These are phyloP conservation scores for Zoysia japonica DNA, from an alignment of 176 grass and related monocot genomes.

Conservation along the genomic window DNA sequence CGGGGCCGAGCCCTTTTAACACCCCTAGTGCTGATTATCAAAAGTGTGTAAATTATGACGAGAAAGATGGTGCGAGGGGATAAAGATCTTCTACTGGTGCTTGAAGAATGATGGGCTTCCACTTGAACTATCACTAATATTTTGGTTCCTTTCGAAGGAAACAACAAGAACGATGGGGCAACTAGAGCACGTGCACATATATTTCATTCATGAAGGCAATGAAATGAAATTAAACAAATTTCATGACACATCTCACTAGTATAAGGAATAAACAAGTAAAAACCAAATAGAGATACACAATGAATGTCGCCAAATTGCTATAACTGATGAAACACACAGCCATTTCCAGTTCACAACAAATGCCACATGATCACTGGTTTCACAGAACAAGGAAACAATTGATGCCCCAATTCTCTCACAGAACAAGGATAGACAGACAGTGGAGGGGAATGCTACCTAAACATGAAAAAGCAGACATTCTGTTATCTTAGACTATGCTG, in stretches of 20 bases:
- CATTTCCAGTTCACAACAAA: not conserved
- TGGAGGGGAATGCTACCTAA: not conserved
- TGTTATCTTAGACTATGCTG: no score
- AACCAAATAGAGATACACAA: not conserved
- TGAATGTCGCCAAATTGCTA: not conserved
- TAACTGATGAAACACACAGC: slow-evolving; percentile 5
- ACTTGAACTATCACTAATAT: no score
- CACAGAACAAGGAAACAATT: not conserved
- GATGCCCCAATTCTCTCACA: not conserved
- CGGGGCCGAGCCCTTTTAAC: no score
- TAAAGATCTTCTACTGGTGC: no score
- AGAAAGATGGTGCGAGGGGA: no score
- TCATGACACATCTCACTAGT: not conserved
- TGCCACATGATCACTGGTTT: not conserved
- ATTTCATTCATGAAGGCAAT: not conserved
- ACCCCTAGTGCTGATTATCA: no score
- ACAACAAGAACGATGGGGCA: no score
- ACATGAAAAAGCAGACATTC: not conserved
- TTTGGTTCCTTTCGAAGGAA: no score
- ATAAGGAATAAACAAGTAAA: not conserved
- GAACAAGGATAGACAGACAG: not conserved
- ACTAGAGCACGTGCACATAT: no score
- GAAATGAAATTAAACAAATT: not conserved
- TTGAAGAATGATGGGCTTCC: no score
- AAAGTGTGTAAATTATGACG: no score